Base-by-base conservation (phyloP, 495 filamentous ascomycete genomes). In the Neurospora sp. region DNA sequence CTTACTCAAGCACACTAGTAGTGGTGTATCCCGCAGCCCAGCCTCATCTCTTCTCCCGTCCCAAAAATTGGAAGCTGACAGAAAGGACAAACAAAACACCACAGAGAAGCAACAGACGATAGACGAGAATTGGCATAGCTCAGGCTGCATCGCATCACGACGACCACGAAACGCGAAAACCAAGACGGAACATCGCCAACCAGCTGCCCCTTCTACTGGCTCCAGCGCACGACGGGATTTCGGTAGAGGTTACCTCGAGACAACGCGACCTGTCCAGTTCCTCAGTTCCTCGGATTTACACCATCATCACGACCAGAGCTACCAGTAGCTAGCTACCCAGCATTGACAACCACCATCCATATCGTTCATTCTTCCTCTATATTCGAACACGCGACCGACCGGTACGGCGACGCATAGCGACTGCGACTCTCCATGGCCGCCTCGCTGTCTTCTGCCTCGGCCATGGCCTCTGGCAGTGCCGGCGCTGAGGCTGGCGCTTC, bases 361-460 rank as follows among this genome's bases (percentile, higher is more conserved):
- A 66, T 37, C 54, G 54, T 66, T 66, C 54, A 66, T 35, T 18
- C 12, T 35, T 31, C 27, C 23, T 66, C 54, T 66, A 16, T 27
- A 59, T 1, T 18, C 54, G 54, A 66, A 66, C 14, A 18, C 54
- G 54, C 54, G 54, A 66, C 54, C 54, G 54, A 66, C 27, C 54
- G 54, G 27, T 35, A 35, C 54, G 27, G 54, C 54, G 54, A 35
- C 54, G 54, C 54, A 66, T 66, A 35, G 54, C 54, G 54, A 66
- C 31, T 66, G 54, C 54, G 54, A 66, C 54, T 66, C 72, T 27
- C 42, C 48, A 81, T 82, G 81, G 79, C 81, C 75, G 76, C 79
- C 44, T 74, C 77, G 39, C 80, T 78, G 72, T 72, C 48, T 66
- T 72, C 77, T 39, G 75, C 74, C 39, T 70, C 77, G 20, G 66